These are phyloP conservation scores for Fusarium brachygibbosum DNA, from an alignment of 2,329 filamentous ascomycete species.

Conservation along the genomic window DNA sequence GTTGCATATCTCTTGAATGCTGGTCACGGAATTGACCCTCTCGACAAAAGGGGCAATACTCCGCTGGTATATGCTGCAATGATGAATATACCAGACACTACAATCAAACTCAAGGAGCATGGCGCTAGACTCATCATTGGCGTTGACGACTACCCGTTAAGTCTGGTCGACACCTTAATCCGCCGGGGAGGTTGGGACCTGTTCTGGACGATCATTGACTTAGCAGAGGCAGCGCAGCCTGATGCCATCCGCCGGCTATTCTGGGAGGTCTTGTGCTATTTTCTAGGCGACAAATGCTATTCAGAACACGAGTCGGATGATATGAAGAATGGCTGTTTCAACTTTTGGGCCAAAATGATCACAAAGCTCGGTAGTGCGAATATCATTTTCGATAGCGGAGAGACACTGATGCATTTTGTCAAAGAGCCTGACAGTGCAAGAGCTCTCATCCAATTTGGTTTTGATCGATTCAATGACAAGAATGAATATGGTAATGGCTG, in stretches of 20 bases:
- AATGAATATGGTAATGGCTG: background rate
- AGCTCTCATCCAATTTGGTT: background rate
- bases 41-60: background rate
- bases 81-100: background rate
- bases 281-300: background rate
- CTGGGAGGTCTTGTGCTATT: fast-evolving
- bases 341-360: background rate
- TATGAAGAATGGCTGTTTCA: background rate
- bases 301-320: background rate
- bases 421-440: background rate
- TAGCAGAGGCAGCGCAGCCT: background rate
- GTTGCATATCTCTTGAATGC: background rate
- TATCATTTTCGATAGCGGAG: background rate
- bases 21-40: background rate
- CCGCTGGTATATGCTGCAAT: background rate
- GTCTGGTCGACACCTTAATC: fast-evolving
- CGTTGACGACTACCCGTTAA: fast-evolving
- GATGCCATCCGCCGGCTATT: background rate
- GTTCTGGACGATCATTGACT: background rate
- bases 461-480: background rate
- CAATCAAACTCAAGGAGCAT: background rate
- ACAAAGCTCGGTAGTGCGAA: background rate
- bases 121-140: background rate
- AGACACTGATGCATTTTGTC: background rate
- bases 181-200: background rate